Conservation (phyloP, 176 grass and related monocot species). For the Rhynchospora tenuis region DNA sequence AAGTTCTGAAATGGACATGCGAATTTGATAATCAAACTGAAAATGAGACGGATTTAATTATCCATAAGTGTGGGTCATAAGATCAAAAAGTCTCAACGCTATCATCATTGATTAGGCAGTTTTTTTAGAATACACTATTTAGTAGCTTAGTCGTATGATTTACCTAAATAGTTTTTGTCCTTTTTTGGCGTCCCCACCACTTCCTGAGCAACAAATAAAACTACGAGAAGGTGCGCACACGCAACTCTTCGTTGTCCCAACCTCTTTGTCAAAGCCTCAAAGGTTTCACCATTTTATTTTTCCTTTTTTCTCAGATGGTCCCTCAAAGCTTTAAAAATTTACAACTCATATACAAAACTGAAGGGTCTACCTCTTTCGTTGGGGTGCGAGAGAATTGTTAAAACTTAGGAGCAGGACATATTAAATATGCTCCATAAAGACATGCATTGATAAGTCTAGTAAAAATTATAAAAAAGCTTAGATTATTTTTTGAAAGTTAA, state of each 20-base stretch:
- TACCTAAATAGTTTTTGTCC: not conserved
- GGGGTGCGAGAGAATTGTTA: too few species aligned
- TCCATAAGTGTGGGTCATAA: not conserved
- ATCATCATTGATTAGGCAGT: not conserved
- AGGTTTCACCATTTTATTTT: not conserved
- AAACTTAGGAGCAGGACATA: too few species aligned
- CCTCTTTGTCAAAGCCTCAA: not conserved
- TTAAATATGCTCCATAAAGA: too few species aligned
- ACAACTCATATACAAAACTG: not conserved
- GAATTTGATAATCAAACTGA: not conserved
- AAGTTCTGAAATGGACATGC: not conserved
- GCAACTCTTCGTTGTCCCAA: not conserved
- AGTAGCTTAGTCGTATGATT: not conserved
- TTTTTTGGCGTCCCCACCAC: not conserved
- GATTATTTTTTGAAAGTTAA: too few species aligned
- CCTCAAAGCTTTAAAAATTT: not conserved
- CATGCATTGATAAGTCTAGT: too few species aligned
- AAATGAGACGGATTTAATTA: not conserved
- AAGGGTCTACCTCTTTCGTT: too few species aligned
- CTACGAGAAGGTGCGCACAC: not conserved
- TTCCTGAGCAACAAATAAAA: not conserved
- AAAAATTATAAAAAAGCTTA: too few species aligned
- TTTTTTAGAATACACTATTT: too few species aligned
- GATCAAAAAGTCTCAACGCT: not conserved
- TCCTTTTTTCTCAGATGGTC: not conserved